Base-by-base conservation (phyloP, 2,329 filamentous ascomycete species). In the Leptodontidium sp. region DNA sequence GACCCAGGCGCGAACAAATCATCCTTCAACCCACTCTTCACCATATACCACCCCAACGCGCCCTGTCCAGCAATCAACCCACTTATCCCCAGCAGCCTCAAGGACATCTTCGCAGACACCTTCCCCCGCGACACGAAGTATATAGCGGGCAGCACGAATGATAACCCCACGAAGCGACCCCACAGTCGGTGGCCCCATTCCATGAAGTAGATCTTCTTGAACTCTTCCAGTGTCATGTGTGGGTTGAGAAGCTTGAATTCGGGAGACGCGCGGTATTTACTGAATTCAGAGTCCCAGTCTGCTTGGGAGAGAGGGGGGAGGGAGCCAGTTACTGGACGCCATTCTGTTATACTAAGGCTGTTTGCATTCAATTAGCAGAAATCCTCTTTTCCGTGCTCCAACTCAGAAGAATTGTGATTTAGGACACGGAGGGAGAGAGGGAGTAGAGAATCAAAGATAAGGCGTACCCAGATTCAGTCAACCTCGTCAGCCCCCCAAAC, bases 181-280 rank as follows among this genome's bases (percentile, higher is more conserved):
- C 96, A 98, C 66, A 98, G 86, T 38, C 96, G 89, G 81, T 99
- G 96, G 53, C 91, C 90, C 96, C 96, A 99, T 84, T 99, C 96
- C 96, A 98, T 98, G 81, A 92, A 99, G 86, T 98, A 99, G 74
- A 99, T 99, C 79, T 96, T 91, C 82, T 98, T 98, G 84, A 98
- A 99, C 79, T 99, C 96, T 68, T 90, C 87, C 67, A 99, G 85
- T 40, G 88, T 91, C 96, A 99, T 99, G 79, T 93, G 88, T 40
- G 94, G 91, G 82, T 99, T 99, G 75, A 99, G 86, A 71, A 94
- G 87, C 78, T 92, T 89, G 83, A 95, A 99, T 81, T 99, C 96
- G 71, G 96, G 96, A 24, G 94, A 97, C 53, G 91, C 88, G 73
- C 91, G 91, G 84, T 99, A 99, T 81, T 97, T 96, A 66, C 90